Evolutionary conservation across 768 basidiomycete genomes (phyloP), one percentile per base, ranked within the genome.

Genomic region (Fibroporia radiculosa): DNA sequence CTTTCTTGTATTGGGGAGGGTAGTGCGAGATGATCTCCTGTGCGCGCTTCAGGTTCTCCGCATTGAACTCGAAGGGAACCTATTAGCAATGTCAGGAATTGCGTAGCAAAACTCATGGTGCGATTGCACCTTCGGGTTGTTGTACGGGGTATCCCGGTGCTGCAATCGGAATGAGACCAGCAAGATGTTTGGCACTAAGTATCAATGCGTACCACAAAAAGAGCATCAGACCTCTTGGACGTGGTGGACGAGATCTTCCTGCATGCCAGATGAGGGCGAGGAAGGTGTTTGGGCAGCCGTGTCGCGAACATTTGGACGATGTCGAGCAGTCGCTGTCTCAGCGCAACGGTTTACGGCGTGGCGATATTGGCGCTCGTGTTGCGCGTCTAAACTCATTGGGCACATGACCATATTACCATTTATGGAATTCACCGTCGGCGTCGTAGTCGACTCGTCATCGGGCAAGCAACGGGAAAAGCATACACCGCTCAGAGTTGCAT

Each of bases 1-100:
- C 95, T 66, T 99, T 99, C 77, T 92, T 96, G 77, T 98, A 99
- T 59, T 97, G 93, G 42, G 90, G 77, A 18, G 95, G 95, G 71
- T 99, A 99, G 55, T 81, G 82, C 32, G 87, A 74, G 63, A 98
- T 89, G 67, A 98, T 87, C 62, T 90, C 84, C 50, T 93, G 56
- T 0, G 92, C 93, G 27, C 78, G 77, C 71, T 88, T 88, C 66
- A 82, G 57, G 70, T 95, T 97, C 59, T 82, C 84, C 0, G 76
- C 58, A 47, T 73, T 71, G 68, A 95, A 93, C 54, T 85, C 77
- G 66, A 99, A 99, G 10, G 86, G 75, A 66, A 97, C 93, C 91
- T 96, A 50, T 13, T 2, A 44, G 19, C 42, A 24, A 39, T 14
- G 22, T 40, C 1, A 39, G 7, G 7, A 27, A 40, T 34, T 25